phyloP scores from a whole-genome alignment of 202 grass and related monocot species.

The Digitaria exilis region DNA sequence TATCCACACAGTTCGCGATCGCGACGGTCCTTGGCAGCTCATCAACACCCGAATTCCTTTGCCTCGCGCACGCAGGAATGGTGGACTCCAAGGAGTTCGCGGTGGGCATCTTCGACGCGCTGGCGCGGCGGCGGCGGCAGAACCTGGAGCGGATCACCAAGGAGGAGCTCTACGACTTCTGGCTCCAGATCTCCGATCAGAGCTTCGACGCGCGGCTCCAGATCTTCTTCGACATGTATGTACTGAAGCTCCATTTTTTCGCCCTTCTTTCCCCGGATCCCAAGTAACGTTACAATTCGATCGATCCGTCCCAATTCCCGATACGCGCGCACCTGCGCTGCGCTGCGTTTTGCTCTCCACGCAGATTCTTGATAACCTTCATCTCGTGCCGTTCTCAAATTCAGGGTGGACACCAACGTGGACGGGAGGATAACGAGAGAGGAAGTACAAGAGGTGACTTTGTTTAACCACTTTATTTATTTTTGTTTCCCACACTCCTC shows the following conservation, averaged over 20 bases:
- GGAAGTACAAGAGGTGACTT: slow-evolving; percentile 97
- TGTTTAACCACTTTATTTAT: slow-evolving; percentile 8
- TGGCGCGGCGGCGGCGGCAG: slow-evolving; percentile 71
- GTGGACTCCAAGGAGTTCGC: slow-evolving; percentile 95
- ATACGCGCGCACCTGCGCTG: not conserved
- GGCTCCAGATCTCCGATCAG: slow-evolving; percentile 98
- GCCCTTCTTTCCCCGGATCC: slow-evolving; percentile 29
- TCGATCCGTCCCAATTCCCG: not conserved
- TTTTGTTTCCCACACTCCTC: not conserved
- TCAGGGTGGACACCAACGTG: slow-evolving; percentile 98
- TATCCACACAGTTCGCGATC: not conserved
- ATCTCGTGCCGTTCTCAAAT: slow-evolving; percentile 42
- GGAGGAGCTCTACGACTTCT: slow-evolving; percentile 99
- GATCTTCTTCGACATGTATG: slow-evolving; percentile 99
- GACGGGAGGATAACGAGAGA: slow-evolving; percentile 98
- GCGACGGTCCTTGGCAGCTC: not conserved
- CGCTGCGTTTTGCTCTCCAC: not conserved
- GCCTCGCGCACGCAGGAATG: slow-evolving; percentile 69
- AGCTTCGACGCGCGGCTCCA: slow-evolving; percentile 99
- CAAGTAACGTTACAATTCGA: slow-evolving; percentile 33
- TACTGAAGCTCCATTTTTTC: not conserved
- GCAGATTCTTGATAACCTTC: slow-evolving; percentile 28
- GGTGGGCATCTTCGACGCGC: slow-evolving; percentile 88
- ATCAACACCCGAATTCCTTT: not conserved
- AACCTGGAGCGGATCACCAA: slow-evolving; percentile 85